Evolutionary conservation across 441 rosid species (phyloP).

Genomic region (Corymbia citriodora): DNA sequence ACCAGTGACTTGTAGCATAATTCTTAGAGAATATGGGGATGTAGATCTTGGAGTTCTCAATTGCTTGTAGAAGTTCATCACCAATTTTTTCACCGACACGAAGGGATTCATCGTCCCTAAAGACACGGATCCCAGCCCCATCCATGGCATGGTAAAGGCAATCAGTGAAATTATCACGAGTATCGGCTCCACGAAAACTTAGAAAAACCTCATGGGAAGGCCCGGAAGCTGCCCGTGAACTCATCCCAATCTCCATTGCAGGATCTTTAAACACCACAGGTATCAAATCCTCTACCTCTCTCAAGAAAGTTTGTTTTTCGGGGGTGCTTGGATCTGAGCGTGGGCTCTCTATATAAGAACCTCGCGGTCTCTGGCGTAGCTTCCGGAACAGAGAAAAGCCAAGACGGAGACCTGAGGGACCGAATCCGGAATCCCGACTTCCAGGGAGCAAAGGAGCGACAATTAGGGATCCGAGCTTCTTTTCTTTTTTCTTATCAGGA

Average conservation of each 20-base stretch:
- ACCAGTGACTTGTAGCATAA: not conserved
- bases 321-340: too few species aligned
- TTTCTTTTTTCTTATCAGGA: too few species aligned
- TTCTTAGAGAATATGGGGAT: not conserved
- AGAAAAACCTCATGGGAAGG: not conserved
- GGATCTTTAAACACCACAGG: not conserved
- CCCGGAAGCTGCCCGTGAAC: not conserved
- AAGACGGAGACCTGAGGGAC: too few species aligned
- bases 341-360: not conserved
- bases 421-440: too few species aligned
- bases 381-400: too few species aligned
- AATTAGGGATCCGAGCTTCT: too few species aligned
- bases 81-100: not conserved
- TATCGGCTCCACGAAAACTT: not conserved
- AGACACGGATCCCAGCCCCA: accelerated
- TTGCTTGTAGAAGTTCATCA: not conserved
- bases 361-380: not conserved
- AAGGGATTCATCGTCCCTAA: not conserved
- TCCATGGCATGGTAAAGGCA: not conserved
- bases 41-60: not conserved
- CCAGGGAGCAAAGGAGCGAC: too few species aligned
- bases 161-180: accelerated
- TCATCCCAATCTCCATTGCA: not conserved
- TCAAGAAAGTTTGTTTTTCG: too few species aligned
- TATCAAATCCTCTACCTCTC: not conserved